A percentile compares a stretch with the other conserved stretches of the same genome.
Evolutionary conservation across 2,329 filamentous ascomycete species (phyloP).

Genomic region (Colletotrichum lindemuthianum): DNA sequence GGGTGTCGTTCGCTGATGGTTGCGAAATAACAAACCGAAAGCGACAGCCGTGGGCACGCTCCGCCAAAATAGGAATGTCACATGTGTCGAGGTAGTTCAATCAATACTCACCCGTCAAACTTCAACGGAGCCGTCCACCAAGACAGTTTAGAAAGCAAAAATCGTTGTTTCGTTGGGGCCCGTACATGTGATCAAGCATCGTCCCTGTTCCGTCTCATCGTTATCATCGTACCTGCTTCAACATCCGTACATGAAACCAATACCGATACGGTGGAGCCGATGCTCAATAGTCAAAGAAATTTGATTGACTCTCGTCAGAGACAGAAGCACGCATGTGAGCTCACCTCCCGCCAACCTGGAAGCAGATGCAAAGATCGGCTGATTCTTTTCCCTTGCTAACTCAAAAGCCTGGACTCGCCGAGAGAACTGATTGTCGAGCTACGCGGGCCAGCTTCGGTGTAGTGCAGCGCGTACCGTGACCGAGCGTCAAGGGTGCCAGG

Average conservation of each 20-base stretch:
- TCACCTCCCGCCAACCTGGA: not conserved
- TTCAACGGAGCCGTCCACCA: too few species aligned
- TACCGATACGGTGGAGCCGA: too few species aligned
- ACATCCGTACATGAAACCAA: not conserved
- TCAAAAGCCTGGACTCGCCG: slow-evolving; percentile 11
- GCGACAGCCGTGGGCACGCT: not conserved
- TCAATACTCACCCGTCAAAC: not conserved
- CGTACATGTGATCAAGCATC: not conserved
- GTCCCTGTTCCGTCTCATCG: not conserved
- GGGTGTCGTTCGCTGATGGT: too few species aligned
- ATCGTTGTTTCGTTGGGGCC: not conserved
- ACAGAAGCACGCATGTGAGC: not conserved
- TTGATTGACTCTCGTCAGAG: too few species aligned
- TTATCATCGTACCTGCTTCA: not conserved
- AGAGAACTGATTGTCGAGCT: not conserved
- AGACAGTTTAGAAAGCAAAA: not conserved
- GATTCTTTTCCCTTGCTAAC: slow-evolving; percentile 17
- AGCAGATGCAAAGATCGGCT: not conserved
- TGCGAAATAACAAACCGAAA: too few species aligned
- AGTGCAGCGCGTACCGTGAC: not conserved
- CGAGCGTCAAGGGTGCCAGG: slow-evolving; percentile 6
- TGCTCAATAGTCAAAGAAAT: too few species aligned
- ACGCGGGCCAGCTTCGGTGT: too few species aligned
- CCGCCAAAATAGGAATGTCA: slow-evolving; percentile 16
- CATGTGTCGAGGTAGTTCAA: not conserved